A percentile compares a stretch with the other conserved stretches of the same genome.
Conservation (phyloP, 495 filamentous ascomycete species). For the Xylaria cubensis region DNA sequence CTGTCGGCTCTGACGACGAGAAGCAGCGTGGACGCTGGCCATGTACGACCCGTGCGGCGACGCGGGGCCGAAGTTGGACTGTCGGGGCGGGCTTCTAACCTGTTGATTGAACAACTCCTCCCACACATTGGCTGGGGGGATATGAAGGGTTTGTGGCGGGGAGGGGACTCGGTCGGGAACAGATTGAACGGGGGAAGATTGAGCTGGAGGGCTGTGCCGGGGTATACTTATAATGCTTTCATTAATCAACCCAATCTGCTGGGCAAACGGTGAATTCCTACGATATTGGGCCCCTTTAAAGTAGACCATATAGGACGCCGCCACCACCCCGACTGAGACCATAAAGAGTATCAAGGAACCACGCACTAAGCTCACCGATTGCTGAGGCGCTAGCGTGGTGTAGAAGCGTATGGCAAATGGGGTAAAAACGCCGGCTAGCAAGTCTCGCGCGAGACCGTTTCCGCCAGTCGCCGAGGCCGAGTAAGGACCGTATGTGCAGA, state of each 20-base stretch:
- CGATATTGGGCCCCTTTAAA: constrained; percentile 74
- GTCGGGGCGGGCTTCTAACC: background rate
- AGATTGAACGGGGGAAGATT: background rate
- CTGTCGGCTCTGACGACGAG: constrained; percentile 37
- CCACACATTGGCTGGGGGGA: background rate
- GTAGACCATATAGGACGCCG: constrained; percentile 79
- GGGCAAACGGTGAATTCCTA: constrained; percentile 74
- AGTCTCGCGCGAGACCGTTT: constrained; percentile 75
- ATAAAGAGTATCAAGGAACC: constrained; percentile 75
- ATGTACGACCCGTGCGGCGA: constrained; percentile 39
- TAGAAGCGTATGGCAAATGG: constrained; percentile 77
- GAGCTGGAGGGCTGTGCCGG: constrained; percentile 32
- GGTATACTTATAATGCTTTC: constrained; percentile 48
- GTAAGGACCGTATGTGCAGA: constrained; percentile 79
- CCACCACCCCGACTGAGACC: constrained; percentile 72
- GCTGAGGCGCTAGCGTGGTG: constrained; percentile 59
- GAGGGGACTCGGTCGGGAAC: background rate
- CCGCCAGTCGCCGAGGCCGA: constrained; percentile 80
- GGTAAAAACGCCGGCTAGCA: constrained; percentile 81
- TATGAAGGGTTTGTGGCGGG: background rate
- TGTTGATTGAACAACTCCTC: background rate
- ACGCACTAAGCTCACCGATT: constrained; percentile 63
- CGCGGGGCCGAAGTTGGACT: constrained; percentile 9
- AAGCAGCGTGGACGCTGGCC: constrained; percentile 36
- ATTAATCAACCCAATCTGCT: constrained; percentile 63